Evolutionary conservation across 768 basidiomycete species (phyloP), one percentile per base, ranked within the genome.

Genomic region (Sutorius australiensis): DNA sequence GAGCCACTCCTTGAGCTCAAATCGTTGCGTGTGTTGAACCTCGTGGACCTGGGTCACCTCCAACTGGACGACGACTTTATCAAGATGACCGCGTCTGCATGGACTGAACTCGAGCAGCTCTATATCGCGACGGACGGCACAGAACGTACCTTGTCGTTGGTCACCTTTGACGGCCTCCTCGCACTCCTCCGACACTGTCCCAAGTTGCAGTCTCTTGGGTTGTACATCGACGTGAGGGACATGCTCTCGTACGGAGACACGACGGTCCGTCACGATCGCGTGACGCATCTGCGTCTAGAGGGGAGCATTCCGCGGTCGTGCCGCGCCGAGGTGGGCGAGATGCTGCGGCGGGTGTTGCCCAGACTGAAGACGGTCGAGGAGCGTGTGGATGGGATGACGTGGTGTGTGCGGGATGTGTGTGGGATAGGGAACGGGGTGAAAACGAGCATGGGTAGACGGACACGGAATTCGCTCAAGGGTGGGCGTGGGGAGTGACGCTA

Each of bases 131-230:
- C 21, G 13, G 44, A 58, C 16, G 38, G 2, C 11, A 19, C n/a
- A 2, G 48, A 33, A 9, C 16, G 11, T 6, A 16, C n/a, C 11
- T 11, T 10, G 13, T 3, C 55, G 0, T 42, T 13, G 1, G 56
- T 66, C 48, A 61, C 57, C 32, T 63, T 63, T 49, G 54, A 50
- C 17, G 65, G 57, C 16, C 48, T 66, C 27, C 53, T 67, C 39
- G 17, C 52, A 8, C 56, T 66, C 33, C 62, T 66, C 12, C 36
- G 44, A 28, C 54, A 24, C 16, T 66, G 64, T 32, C 65, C 65
- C 1, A 54, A 52, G 14, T 30, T 66, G 28, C 51, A 31, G 13
- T 53, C 47, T 0, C 16, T 61, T 12, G 50, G 52, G 36, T 9
- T 56, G 30, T 42, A 40, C 41, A 27, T 66, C 24, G 46, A 67